Conservation (phyloP, 1,139 yeast species). For the Nakaseomyces bracarensis region DNA sequence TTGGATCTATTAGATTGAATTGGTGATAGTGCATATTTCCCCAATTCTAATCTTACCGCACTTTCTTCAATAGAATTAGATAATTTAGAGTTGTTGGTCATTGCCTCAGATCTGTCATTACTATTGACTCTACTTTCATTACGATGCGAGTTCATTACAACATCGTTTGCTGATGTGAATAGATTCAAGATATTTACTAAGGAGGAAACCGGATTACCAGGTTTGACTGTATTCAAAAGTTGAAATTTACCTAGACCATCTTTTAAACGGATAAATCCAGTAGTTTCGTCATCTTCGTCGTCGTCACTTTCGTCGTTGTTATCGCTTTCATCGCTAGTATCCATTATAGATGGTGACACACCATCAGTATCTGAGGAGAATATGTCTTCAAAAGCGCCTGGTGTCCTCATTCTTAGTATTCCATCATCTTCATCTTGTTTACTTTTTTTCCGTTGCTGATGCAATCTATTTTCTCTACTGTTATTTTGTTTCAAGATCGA, state of each 20-base stretch:
- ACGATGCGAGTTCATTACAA: conserved; percentile 7
- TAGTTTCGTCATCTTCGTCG: conserved; percentile 10
- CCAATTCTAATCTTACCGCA: conserved; percentile 1
- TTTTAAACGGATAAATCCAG: conserved; percentile 41
- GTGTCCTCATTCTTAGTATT: background rate
- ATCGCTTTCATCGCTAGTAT: conserved; percentile 10
- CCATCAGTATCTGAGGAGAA: background rate
- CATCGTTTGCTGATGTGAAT: conserved; percentile 35
- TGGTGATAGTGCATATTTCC: conserved; percentile 1
- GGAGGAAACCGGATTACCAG: conserved; percentile 81
- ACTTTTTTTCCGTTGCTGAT: background rate
- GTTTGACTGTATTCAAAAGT: conserved; percentile 71
- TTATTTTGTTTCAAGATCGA: conserved; percentile 1
- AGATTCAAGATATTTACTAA: conserved; percentile 71
- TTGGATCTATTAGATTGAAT: background rate
- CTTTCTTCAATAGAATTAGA: conserved; percentile 2
- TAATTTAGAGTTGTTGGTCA: background rate
- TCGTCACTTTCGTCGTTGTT: background rate
- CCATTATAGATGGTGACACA: conserved; percentile 5
- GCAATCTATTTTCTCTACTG: background rate
- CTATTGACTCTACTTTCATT: background rate
- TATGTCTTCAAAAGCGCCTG: background rate
- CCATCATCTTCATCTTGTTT: conserved; percentile 6
- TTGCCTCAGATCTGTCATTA: background rate
- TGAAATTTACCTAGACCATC: conserved; percentile 44